Conservation (phyloP, 2,329 filamentous ascomycete genomes). For the Malbranchea zuffiana region DNA sequence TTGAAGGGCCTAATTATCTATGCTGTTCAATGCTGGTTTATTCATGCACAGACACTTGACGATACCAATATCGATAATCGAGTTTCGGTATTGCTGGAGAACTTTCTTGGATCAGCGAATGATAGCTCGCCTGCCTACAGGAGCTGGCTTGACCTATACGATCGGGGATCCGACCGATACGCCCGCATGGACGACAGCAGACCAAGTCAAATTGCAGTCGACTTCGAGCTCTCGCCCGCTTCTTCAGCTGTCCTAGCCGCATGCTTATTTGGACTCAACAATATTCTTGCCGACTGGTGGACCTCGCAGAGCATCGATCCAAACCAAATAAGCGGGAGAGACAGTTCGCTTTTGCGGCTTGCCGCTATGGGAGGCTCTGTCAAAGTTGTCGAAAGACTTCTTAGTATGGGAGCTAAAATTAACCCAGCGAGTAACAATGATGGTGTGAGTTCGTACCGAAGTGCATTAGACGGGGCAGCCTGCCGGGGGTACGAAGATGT, state of each 20-base stretch:
- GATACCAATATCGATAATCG: neutral
- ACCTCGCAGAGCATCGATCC: conserved; percentile 1
- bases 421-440: neutral
- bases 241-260: neutral
- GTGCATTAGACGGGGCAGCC: neutral
- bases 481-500: neutral
- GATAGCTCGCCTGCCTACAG: neutral
- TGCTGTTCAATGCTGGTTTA: neutral
- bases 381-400: neutral
- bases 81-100: neutral
- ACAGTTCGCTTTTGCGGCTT: neutral
- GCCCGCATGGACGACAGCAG: too few relatives aligned
- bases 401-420: neutral
- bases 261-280: neutral
- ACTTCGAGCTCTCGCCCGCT: neutral
- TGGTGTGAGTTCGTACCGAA: neutral
- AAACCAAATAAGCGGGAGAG: neutral
- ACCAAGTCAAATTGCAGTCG: too few relatives aligned
- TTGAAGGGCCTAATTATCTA: too few relatives aligned
- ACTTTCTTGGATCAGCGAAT: conserved; percentile 2
- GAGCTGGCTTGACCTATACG: neutral
- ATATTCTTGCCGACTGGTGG: neutral
- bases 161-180: neutral
- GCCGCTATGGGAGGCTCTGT: neutral
- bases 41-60: neutral